A percentile compares a stretch with the other conserved stretches of the same genome.
phyloP scores from a whole-genome alignment of 2,329 filamentous ascomycete genomes.

The Cladosporium sp. region DNA sequence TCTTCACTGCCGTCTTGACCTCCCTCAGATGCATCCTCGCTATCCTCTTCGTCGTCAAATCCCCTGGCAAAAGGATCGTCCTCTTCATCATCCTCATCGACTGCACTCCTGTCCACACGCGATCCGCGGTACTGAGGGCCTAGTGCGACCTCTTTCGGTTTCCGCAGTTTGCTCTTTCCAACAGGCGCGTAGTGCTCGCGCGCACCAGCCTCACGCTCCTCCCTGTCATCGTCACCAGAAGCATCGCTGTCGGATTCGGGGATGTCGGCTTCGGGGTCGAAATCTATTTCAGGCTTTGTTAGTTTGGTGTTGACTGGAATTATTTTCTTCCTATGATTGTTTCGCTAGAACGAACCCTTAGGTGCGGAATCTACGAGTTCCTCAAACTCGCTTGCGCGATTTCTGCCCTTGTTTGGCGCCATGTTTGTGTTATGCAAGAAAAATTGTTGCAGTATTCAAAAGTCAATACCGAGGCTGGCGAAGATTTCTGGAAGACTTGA shows the following conservation, averaged over 20 bases:
- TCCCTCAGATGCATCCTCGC: constrained; percentile 24
- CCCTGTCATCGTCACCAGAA: constrained; percentile 42
- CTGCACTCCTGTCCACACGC: constrained; percentile 64
- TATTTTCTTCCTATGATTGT: too few relatives aligned
- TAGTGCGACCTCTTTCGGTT: constrained; percentile 63
- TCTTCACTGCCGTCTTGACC: constrained; percentile 33
- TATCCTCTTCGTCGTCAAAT: constrained; percentile 41
- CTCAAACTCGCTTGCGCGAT: constrained; percentile 27
- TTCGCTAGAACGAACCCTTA: constrained; percentile 25
- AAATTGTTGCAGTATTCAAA: not conserved
- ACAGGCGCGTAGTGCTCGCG: constrained; percentile 85
- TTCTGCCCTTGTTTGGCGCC: constrained; percentile 25
- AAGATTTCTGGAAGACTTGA: constrained; percentile 4
- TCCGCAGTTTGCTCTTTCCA: constrained; percentile 78
- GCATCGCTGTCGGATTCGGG: constrained; percentile 45
- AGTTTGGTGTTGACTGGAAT: too few relatives aligned
- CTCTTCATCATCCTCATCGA: constrained; percentile 53
- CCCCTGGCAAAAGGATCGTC: constrained; percentile 45
- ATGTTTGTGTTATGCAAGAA: constrained; percentile 17
- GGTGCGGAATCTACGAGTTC: constrained; percentile 25
- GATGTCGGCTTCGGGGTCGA: constrained; percentile 68
- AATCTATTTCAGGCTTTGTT: constrained; percentile 52
- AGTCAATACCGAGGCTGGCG: not conserved
- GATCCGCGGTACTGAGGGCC: constrained; percentile 79
- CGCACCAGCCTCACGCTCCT: constrained; percentile 47